Conservation (phyloP, 306 rosid species). For the Arachis hypogaea region DNA sequence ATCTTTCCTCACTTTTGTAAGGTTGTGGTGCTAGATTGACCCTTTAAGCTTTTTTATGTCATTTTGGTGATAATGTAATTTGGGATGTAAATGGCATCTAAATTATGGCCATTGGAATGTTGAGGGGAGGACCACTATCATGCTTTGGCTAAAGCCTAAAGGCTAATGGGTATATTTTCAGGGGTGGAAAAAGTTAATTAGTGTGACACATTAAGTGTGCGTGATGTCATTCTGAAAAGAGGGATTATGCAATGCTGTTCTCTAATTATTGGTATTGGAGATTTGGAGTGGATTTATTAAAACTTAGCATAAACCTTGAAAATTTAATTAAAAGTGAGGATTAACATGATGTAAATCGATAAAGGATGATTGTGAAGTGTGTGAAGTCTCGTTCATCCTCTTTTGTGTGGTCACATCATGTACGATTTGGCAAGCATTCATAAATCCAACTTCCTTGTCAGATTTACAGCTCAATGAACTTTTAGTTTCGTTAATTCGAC, state of each 20-base stretch:
- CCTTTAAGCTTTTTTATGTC: not conserved
- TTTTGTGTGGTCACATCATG: constrained; percentile 39
- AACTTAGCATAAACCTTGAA: constrained; percentile 10
- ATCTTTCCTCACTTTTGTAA: not conserved
- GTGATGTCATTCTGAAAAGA: constrained; percentile 37
- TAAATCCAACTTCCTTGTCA: constrained; percentile 10
- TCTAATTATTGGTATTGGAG: constrained; percentile 10
- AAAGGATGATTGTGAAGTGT: not conserved
- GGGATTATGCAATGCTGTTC: constrained; percentile 30
- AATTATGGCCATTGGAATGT: constrained; percentile 31
- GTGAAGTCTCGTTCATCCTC: constrained; percentile 3
- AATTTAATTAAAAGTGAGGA: constrained; percentile 8
- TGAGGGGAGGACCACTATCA: not conserved
- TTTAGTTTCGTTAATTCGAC: constrained; percentile 1
- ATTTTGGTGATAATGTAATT: constrained; percentile 21
- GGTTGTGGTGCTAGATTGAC: constrained; percentile 1
- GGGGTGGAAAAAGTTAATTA: constrained; percentile 15
- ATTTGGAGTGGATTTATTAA: constrained; percentile 32
- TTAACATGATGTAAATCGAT: constrained; percentile 15
- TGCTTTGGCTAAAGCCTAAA: constrained; percentile 10
- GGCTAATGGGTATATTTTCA: not conserved
- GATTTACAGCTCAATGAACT: constrained; percentile 1
- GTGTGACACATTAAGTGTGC: constrained; percentile 34
- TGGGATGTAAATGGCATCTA: constrained; percentile 28
- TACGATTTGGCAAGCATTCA: constrained; percentile 21